Base-by-base conservation (phyloP, 1,139 yeast genomes). In the Ashbya aceris region DNA sequence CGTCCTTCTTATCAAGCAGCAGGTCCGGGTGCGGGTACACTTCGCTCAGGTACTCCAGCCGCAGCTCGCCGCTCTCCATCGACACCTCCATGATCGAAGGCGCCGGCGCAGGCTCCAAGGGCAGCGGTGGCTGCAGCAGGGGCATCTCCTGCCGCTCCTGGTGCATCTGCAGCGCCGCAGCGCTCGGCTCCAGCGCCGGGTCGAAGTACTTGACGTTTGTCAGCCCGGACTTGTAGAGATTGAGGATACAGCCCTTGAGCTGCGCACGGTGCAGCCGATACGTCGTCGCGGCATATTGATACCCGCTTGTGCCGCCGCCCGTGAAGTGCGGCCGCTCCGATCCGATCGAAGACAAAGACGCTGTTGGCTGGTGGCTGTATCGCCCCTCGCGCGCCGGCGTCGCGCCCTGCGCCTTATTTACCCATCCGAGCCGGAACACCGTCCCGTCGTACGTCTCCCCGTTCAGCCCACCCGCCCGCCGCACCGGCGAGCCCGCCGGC, bases 1-100 rank as follows among this genome's bases (percentile, higher is more conserved):
- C 72, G 2, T 67, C 63, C 14, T 40, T 35, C 30, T 66, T 64
- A 54, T 81, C 85, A 47, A 77, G 64, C 31, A 66, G 68, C 33
- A 86, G 64, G 35, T 77, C 79, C 1, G 95, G 95, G 58, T 86
- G 95, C 2, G 81, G 79, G 44, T 70, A 71, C 3, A 64, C 56
- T 13, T 65, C 65, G 6, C 77, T 69, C 28, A 59, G 40, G 46
- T 70, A 69, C 37, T 52, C 55, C 32, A 63, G 12, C 44, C 48
- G 49, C 49, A 51, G 41, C 41, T 48, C 48, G 4, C 31, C 34
- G 27, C 37, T 41, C n/a, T 27, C 8, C 26, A 40, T 27, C 14
- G 8, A n/a, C 14, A 11, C 14, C 41, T 7, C 20, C 13, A 8
- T 27, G 17, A 23, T 34, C 11, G 20, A 35, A 10, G 3, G 37